Conservation (phyloP, 345 rosid species). For the Citrus glauca region DNA sequence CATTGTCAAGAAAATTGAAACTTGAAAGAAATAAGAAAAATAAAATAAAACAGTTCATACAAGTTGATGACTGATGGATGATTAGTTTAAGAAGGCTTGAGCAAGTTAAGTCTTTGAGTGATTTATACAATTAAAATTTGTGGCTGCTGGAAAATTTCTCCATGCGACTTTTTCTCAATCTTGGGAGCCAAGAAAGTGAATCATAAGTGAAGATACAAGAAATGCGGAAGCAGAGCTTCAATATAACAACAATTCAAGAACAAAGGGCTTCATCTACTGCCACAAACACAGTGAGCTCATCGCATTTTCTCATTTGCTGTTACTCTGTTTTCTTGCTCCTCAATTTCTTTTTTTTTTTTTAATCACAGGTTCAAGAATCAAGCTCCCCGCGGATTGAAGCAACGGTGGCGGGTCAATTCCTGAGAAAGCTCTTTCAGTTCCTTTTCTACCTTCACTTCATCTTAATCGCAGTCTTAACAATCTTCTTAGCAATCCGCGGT, state of each 20-base stretch:
- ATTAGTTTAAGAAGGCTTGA: neutral
- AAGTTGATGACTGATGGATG: too few relatives aligned
- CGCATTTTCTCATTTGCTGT: neutral
- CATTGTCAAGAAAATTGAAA: neutral
- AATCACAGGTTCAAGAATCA: slow-evolving; percentile 46
- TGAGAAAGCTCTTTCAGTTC: slow-evolving; percentile 46
- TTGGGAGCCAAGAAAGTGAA: slow-evolving; percentile 17
- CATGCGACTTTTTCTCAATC: neutral
- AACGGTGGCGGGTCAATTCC: slow-evolving; percentile 35
- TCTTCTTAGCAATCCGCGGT: slow-evolving; percentile 58
- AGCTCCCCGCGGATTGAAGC: slow-evolving; percentile 17
- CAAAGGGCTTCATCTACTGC: slow-evolving; percentile 16
- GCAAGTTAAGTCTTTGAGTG: neutral
- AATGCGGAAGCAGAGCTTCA: slow-evolving; percentile 17
- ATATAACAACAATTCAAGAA: slow-evolving; percentile 27
- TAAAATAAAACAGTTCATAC: neutral
- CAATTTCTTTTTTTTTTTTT: neutral
- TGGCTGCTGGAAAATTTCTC: neutral
- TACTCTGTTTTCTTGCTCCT: slow-evolving; percentile 1
- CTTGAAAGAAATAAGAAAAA: neutral
- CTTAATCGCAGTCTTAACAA: slow-evolving; percentile 43
- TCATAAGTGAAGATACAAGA: neutral
- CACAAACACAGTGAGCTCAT: slow-evolving; percentile 38
- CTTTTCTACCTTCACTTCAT: slow-evolving; percentile 59
- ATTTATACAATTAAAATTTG: neutral